A percentile compares a stretch with the other conserved stretches of the same genome.
These are phyloP conservation scores for Ophiostoma australiae DNA, from an alignment of 2,329 filamentous ascomycete species.

Conservation along the genomic window DNA sequence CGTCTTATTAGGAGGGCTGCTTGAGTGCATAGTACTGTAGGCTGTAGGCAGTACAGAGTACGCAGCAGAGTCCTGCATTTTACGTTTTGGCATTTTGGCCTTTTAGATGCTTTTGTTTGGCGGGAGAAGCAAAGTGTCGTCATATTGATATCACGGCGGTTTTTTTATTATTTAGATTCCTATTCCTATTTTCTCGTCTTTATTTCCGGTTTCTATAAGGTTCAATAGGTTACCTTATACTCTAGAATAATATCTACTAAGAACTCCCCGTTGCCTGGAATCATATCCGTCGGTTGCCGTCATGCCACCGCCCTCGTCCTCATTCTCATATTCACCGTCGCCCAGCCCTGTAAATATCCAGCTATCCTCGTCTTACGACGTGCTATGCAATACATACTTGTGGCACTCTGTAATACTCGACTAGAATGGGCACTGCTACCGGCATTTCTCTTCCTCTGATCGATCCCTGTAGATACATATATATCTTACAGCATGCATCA, in stretches of 20 bases:
- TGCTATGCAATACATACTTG: no score
- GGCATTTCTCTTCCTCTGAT: neutral
- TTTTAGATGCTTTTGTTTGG: neutral
- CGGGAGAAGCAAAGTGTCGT: neutral
- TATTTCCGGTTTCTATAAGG: neutral
- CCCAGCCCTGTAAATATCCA: constrained; percentile 1
- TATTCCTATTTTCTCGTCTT: neutral
- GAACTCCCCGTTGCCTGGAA: neutral
- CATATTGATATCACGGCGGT: constrained; percentile 8
- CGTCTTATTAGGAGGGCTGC: neutral
- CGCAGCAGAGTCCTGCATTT: no score
- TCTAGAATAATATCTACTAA: no score
- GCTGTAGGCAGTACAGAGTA: neutral
- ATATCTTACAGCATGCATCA: neutral
- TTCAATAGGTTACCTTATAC: no score
- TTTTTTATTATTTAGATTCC: neutral
- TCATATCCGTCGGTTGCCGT: neutral
- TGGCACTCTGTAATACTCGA: neutral
- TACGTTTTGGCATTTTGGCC: neutral
- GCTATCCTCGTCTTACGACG: neutral
- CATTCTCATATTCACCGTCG: no score
- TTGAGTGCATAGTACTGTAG: no score
- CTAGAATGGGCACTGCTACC: neutral
- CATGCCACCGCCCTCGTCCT: neutral
- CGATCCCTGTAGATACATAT: neutral